Evolutionary conservation across 768 basidiomycete genomes (phyloP).

Genomic region (Lactarius hatsudake): DNA sequence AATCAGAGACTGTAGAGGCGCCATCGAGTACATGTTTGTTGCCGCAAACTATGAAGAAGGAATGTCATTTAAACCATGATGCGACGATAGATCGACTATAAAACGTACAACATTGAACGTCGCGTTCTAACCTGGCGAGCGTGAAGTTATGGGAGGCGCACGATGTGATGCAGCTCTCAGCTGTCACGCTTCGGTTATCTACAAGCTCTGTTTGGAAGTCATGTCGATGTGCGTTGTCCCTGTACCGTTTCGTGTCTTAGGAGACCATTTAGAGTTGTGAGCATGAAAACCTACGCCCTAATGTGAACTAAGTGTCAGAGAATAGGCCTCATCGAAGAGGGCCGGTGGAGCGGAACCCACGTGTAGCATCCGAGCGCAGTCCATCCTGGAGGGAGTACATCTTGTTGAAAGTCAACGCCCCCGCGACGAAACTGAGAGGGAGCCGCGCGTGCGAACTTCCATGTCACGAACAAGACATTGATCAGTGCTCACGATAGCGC

Average conservation of each 20-base stretch:
- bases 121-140: slow-evolving; percentile 68
- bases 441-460: slow-evolving; percentile 2
- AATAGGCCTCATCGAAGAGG: neutral
- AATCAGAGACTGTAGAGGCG: slow-evolving; percentile 47
- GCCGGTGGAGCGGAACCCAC: slow-evolving; percentile 37
- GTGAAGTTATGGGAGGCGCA: slow-evolving; percentile 59
- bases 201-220: slow-evolving; percentile 45
- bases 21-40: slow-evolving; percentile 56
- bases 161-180: slow-evolving; percentile 57
- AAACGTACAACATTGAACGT: slow-evolving; percentile 48
- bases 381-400: slow-evolving; percentile 53
- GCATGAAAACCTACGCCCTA: slow-evolving; percentile 45
- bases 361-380: slow-evolving; percentile 58
- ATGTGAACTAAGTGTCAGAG: slow-evolving; percentile 34
- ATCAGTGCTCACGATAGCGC: neutral
- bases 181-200: slow-evolving; percentile 46
- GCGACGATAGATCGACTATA: neutral
- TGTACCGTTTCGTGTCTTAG: slow-evolving; percentile 20
- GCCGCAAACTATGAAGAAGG: slow-evolving; percentile 57
- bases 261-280: neutral
- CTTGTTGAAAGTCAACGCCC: slow-evolving; percentile 9
- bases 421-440: neutral
- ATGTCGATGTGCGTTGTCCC: slow-evolving; percentile 63
- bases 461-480: neutral
- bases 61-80: neutral